Percentiles rank a stretch among this genome's conserved stretches.
Evolutionary conservation across 805 yeast genomes (phyloP).

Genomic region (Tetrapisispora namnaoensis): DNA sequence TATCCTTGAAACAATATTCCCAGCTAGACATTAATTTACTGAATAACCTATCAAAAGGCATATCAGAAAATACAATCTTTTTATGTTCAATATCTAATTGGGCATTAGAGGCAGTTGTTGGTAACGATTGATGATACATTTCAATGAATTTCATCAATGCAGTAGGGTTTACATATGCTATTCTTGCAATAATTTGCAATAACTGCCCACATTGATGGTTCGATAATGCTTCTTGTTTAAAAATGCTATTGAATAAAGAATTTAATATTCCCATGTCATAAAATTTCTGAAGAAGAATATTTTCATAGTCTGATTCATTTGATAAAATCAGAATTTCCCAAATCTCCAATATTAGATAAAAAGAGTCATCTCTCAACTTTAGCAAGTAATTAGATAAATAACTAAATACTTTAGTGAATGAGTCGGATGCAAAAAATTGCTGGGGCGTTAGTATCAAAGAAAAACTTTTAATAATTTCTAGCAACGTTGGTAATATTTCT

Average conservation of each 20-base stretch:
- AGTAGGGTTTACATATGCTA: conserved; percentile 29
- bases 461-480: conserved; percentile 57
- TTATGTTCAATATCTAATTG: conserved; percentile 16
- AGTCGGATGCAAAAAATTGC: conserved; percentile 24
- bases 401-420: conserved; percentile 31
- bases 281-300: conserved; percentile 17
- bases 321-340: conserved; percentile 26
- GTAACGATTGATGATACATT: conserved; percentile 17
- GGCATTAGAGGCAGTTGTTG: conserved; percentile 13
- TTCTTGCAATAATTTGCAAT: conserved; percentile 29
- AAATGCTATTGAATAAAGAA: conserved; percentile 22
- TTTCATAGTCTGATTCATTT: conserved; percentile 19
- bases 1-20: conserved; percentile 41
- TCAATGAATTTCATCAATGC: conserved; percentile 25
- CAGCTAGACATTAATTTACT: conserved; percentile 29
- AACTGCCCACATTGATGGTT: conserved; percentile 28
- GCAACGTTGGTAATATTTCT: conserved; percentile 56
- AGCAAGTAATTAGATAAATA: conserved; percentile 45
- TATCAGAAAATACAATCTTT: conserved; percentile 18
- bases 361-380: conserved; percentile 62
- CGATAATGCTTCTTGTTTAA: conserved; percentile 24
- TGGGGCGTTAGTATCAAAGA: conserved; percentile 37
- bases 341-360: conserved; percentile 37
- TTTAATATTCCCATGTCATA: conserved; percentile 19
- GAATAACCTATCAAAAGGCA: conserved; percentile 19